Evolutionary conservation across 495 filamentous ascomycete species (phyloP).

Genomic region (Pyronema domesticum): DNA sequence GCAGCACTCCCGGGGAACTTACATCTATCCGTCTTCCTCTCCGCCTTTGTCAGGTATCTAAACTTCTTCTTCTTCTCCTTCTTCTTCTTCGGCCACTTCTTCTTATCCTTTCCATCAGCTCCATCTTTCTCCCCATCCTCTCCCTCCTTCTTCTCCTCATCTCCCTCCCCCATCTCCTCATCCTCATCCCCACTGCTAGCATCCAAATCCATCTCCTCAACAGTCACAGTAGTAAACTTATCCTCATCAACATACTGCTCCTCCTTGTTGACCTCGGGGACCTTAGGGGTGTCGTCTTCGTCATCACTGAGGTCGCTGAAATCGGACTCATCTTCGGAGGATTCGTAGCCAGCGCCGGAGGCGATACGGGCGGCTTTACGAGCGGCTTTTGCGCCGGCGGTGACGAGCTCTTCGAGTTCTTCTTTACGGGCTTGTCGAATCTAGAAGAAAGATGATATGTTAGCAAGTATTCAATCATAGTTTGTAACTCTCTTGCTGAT

Average conservation of each 20-base stretch:
- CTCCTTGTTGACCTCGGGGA: constrained; percentile 53
- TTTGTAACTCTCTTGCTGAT: too few species aligned
- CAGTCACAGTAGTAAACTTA: constrained; percentile 78
- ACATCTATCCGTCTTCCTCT: constrained; percentile 14
- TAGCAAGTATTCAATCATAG: background rate
- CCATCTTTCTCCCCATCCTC: constrained; percentile 23
- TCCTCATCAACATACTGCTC: constrained; percentile 96
- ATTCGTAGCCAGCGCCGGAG: constrained; percentile 17
- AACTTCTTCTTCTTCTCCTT: constrained; percentile 82
- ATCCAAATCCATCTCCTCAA: constrained; percentile 74
- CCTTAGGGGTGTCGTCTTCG: constrained; percentile 45
- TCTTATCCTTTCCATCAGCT: constrained; percentile 26
- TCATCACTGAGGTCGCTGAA: constrained; percentile 25
- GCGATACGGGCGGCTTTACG: constrained; percentile 31
- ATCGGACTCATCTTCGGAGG: constrained; percentile 12
- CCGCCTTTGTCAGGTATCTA: constrained; percentile 49
- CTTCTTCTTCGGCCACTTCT: constrained; percentile 38
- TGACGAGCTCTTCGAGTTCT: constrained; percentile 61
- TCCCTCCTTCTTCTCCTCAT: constrained; percentile 20
- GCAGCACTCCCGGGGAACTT: background rate
- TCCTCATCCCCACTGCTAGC: constrained; percentile 44
- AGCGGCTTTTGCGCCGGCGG: constrained; percentile 47
- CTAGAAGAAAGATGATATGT: constrained; percentile 28
- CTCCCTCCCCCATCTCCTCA: constrained; percentile 31
- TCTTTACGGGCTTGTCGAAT: constrained; percentile 60